phyloP scores from a whole-genome alignment of 805 yeast species.

The Candida stauntonica region DNA sequence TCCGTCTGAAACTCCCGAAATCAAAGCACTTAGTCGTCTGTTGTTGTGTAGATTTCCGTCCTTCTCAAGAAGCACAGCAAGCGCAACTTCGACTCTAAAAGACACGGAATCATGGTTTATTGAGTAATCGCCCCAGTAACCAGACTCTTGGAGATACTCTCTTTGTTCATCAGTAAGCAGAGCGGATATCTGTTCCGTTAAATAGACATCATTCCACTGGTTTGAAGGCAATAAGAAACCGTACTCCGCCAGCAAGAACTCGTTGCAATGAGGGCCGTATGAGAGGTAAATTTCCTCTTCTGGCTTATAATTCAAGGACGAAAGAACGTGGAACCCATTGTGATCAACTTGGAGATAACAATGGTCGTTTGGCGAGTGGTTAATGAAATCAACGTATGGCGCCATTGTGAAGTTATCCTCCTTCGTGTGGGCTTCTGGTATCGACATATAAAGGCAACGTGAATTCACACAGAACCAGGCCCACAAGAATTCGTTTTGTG shows the following conservation, averaged over 20 bases:
- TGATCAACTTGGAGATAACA: slow-evolving; percentile 45
- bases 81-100: slow-evolving; percentile 70
- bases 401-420: slow-evolving; percentile 83
- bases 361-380: slow-evolving; percentile 54
- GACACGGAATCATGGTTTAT: slow-evolving; percentile 50
- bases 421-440: slow-evolving; percentile 47
- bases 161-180: slow-evolving; percentile 36
- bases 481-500: slow-evolving; percentile 41
- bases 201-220: slow-evolving; percentile 67
- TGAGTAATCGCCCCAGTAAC: slow-evolving; percentile 75
- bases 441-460: slow-evolving; percentile 77
- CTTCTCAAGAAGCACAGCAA: slow-evolving; percentile 49
- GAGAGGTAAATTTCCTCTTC: slow-evolving; percentile 63
- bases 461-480: slow-evolving; percentile 89
- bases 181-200: slow-evolving; percentile 40
- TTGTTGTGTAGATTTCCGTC: slow-evolving; percentile 17
- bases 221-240: slow-evolving; percentile 65
- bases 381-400: slow-evolving; percentile 85
- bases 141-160: slow-evolving; percentile 44
- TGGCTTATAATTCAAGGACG: slow-evolving; percentile 29
- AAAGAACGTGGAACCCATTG: slow-evolving; percentile 50
- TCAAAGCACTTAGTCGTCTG: slow-evolving; percentile 19
- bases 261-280: slow-evolving; percentile 89
- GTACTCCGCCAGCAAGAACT: slow-evolving; percentile 77
- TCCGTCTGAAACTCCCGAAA: slow-evolving; percentile 47